Evolutionary conservation across 495 filamentous ascomycete species (phyloP), one percentile per base, ranked within the genome.

Genomic region (Penicillium longicatenatum): DNA sequence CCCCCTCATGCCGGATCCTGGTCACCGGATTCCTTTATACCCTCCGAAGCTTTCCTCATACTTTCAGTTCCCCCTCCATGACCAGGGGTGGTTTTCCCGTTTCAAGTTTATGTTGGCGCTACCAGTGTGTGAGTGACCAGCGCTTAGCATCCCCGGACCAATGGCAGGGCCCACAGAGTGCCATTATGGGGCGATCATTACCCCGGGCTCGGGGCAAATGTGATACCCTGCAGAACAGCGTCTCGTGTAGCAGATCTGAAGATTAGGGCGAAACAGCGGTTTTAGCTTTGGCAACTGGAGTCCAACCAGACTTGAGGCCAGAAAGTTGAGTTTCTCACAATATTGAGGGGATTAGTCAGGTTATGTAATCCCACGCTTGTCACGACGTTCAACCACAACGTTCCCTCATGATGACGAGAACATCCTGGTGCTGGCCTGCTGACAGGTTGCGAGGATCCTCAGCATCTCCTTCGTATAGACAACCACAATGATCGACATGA

Each of bases 1-100:
- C 10, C 19, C 61, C 68, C 51, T 74, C 66, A 42, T 65, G 37
- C 50, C 51, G 50, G 57, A 59, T 21, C 39, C 51, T 14, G 37
- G 31, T 24, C 44, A 12, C 22, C 42, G 21, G 19, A 9, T 9
- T 53, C 31, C 19, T 60, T 26, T 29, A 30, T 3, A 33, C 10
- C 3, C 49, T 22, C 20, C 14, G 8, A 30, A 9, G 12, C 42
- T 48, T 48, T 9, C 20, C 14, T 17, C 4, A 31, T 9, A 48
- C 26, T 30, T 52, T 37, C 19, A n/a, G 12, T 8, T 19, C 6
- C 44, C 22, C 17, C 43, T 48, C 37, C 9, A 9, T 54, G 10
- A 20, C 21, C 21, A 44, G 29, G 43, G 56, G 52, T 22, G 11
- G n/a, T 49, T 30, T 24, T 43, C 21, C 7, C 39, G 56, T 58